Evolutionary conservation across 768 basidiomycete genomes (phyloP).

Genomic region (Russula vinacea): DNA sequence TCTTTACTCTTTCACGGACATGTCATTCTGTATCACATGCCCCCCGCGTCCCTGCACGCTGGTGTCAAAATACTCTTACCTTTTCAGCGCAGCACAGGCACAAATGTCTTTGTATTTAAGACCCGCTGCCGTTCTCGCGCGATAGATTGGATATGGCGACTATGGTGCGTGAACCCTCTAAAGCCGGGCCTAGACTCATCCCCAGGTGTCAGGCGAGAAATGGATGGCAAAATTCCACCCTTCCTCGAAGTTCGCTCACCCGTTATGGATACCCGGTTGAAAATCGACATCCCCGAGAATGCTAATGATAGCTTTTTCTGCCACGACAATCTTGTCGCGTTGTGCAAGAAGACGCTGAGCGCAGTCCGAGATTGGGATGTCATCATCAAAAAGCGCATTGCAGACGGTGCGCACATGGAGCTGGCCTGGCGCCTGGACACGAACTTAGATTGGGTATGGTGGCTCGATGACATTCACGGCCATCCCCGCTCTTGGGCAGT

Average conservation of each 20-base stretch:
- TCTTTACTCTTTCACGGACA: slow-evolving; percentile 82
- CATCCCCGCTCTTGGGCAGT: slow-evolving; percentile 65
- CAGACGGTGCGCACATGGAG: slow-evolving; percentile 56
- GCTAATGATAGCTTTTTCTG: slow-evolving; percentile 50
- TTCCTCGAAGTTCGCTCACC: slow-evolving; percentile 71
- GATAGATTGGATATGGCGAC: slow-evolving; percentile 85
- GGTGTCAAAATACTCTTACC: slow-evolving; percentile 46
- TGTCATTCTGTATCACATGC: slow-evolving; percentile 76
- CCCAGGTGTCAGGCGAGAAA: slow-evolving; percentile 51
- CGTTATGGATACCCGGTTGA: slow-evolving; percentile 59
- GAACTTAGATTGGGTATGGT: slow-evolving; percentile 84
- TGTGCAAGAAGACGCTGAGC: slow-evolving; percentile 57
- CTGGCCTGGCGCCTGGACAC: slow-evolving; percentile 76
- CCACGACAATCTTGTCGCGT: slow-evolving; percentile 56
- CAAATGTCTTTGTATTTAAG: slow-evolving; percentile 86
- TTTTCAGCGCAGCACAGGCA: slow-evolving; percentile 59
- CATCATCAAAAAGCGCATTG: slow-evolving; percentile 53
- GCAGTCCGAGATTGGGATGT: slow-evolving; percentile 59
- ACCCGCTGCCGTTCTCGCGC: slow-evolving; percentile 71
- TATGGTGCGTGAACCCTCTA: slow-evolving; percentile 53
- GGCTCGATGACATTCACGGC: slow-evolving; percentile 62
- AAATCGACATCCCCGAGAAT: slow-evolving; percentile 54
- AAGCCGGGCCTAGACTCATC: background rate
- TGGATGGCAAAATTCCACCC: slow-evolving; percentile 69
- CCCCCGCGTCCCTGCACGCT: slow-evolving; percentile 49